Base-by-base conservation (phyloP, 805 yeast genomes). In the Cyberlindnera euphorbiiphila region DNA sequence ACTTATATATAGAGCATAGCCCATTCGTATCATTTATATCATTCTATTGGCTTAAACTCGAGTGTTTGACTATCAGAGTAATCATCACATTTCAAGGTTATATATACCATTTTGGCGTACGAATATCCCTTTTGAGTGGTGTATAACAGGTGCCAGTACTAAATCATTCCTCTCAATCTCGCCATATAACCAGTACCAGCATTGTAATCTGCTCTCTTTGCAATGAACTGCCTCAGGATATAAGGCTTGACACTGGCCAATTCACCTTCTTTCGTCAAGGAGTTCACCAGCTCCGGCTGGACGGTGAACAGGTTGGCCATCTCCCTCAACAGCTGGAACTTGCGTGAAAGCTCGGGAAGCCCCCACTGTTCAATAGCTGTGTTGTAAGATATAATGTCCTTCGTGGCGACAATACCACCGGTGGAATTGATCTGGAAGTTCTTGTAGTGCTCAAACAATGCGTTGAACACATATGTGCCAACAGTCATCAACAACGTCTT, bases 221-320 rank as follows among this genome's bases (percentile, higher is more conserved):
- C 61, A 32, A 85, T 76, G 47, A 81, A 84, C 47, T 75, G 81
- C 41, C 81, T 72, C 23, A 85, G 65, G 6, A 81, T 64, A 32
- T 68, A 69, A 9, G 79, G 78, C 53, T 78, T 80, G 56, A 86
- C 68, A 39, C 69, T 70, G 2, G 81, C 78, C 45, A 88, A 65
- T 49, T 80, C 86, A 1, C 95, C 93, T 53, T 87, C 96, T 27
- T 80, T 78, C 3, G 87, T 78, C 53, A 88, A 68, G 1, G 95
- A 84, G 45, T 78, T 78, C 37, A 88, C 64, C 49, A 85, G 70
- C 40, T 84, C 84, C 2, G 91, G 83, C 54, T 85, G 93, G 13
- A 86, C 95, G 0, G 95, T 81, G 58, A 81, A 89, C 42, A 89
- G 64, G 51, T 85, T 86, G 22, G 91, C 87, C 43, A 89, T 73